Percentiles rank a stretch among this genome's conserved stretches.
phyloP scores from a whole-genome alignment of 371 early-diverging fungal species.

The Mucor saturninus region DNA sequence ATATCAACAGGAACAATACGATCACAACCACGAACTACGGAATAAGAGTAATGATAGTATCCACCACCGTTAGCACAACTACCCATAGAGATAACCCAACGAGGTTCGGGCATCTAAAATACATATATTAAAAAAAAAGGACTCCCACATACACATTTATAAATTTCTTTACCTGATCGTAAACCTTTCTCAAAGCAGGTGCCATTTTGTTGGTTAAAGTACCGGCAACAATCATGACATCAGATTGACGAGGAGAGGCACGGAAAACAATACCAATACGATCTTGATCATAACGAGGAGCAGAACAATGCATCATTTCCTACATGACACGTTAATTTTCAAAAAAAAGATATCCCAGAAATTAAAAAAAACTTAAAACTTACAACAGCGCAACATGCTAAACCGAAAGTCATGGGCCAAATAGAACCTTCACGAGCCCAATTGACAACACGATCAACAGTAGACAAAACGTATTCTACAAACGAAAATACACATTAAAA shows the following conservation, averaged over 20 bases:
- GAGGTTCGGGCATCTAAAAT: conserved; percentile 91
- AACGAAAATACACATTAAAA: not conserved
- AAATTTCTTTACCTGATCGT: conserved; percentile 73
- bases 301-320: conserved; percentile 98
- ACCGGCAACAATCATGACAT: conserved; percentile 99
- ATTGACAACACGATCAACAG: conserved; percentile 91
- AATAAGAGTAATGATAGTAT: conserved; percentile 98
- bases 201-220: conserved; percentile 99
- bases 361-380: conserved; percentile 5
- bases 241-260: conserved; percentile 97
- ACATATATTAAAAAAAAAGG: not conserved
- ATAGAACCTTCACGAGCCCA: conserved; percentile 94
- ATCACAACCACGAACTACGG: conserved; percentile 95
- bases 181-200: conserved; percentile 95
- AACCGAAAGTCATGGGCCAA: conserved; percentile 98
- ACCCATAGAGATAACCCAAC: conserved; percentile 99
- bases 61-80: conserved; percentile 99
- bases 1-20: conserved; percentile 96
- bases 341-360: not conserved
- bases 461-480: conserved; percentile 78
- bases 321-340: conserved; percentile 28
- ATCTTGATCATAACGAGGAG: conserved; percentile 98
- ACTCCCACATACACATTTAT: not conserved
- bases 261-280: conserved; percentile 97
- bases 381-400: conserved; percentile 95